These are phyloP conservation scores for Thermothielavioides terrestris DNA, from an alignment of 495 filamentous ascomycete genomes.

Conservation along the genomic window DNA sequence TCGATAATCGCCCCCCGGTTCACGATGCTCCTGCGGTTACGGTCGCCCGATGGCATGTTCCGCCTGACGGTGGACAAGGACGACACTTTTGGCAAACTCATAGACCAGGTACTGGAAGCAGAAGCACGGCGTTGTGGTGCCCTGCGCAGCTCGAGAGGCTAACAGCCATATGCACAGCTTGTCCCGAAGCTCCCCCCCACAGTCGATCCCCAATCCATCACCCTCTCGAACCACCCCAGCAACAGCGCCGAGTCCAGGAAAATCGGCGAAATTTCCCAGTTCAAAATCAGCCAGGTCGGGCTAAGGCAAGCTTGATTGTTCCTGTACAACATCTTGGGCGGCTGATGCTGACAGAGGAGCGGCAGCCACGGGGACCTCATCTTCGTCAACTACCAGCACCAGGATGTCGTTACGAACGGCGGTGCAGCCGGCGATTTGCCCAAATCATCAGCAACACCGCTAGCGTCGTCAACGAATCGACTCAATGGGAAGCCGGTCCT, in stretches of 20 bases:
- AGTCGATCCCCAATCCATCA: constrained; percentile 64
- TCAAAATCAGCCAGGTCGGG: constrained; percentile 61
- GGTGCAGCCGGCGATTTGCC: constrained; percentile 31
- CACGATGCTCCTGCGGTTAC: constrained; percentile 60
- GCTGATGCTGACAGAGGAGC: constrained; percentile 9
- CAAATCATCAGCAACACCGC: constrained; percentile 25
- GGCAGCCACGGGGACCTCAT: constrained; percentile 82
- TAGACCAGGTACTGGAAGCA: constrained; percentile 34
- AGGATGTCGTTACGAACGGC: constrained; percentile 22
- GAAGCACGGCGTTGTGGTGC: too few species aligned
- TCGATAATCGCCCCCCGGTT: not conserved
- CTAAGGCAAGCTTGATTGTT: constrained; percentile 47
- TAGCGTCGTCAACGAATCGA: constrained; percentile 45
- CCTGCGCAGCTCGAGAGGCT: not conserved
- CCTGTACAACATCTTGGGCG: not conserved
- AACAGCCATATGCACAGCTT: constrained; percentile 28
- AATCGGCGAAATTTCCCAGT: constrained; percentile 55
- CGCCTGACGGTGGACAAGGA: constrained; percentile 54
- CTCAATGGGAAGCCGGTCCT: constrained; percentile 74
- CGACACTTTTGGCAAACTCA: constrained; percentile 45
- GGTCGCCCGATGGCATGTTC: constrained; percentile 61
- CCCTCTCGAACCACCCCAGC: constrained; percentile 70
- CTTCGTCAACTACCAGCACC: constrained; percentile 67
- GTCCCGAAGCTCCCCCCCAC: constrained; percentile 43
- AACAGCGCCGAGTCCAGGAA: constrained; percentile 66